Base-by-base conservation (phyloP, 306 rosid genomes). In the Ceratonia siliqua region DNA sequence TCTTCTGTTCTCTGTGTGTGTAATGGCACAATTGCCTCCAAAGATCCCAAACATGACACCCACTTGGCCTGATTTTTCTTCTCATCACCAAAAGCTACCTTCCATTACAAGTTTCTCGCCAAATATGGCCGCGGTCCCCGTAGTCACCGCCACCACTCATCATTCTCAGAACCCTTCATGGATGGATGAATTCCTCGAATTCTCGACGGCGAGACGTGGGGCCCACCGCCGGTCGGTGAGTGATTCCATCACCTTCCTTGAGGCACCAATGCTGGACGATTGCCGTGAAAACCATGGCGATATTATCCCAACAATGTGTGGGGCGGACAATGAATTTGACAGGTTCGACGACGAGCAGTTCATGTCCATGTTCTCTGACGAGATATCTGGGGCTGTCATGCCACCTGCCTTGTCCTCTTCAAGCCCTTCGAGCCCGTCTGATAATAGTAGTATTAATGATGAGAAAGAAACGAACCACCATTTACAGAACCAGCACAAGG, bases 11-110 rank as follows among this genome's bases (percentile, higher is more conserved):
- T 6, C 12, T 3, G 3, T 3, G 18, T 13, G 62, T 35, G 25
- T 10, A 49, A 93, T 94, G 99, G 96, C 96, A 35, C 96, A 94
- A 75, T 87, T 92, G 68, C 99, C 99, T 49, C 99, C 99, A 0
- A 90, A 94, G 72, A 77, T 90, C 83, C 99, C 99, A 36, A 92
- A 83, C 87, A 77, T 84, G 85, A 14, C 86, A 22, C 86, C 83
- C 14, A 78, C 28, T 82, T 90, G 95, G 97, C 77, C 86, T n/a
- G 96, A 88, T 5, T 79, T 82, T 13, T 58, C 87, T 52, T 45
- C 86, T n/a, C 84, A 70, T n/a, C 84, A 70, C 73, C 84, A 79
- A 11, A 88, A 70, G 46, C 58, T 84, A 54, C 85, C 83, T 71
- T 64, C 89, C 15, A 57, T 83, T 8, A 78, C 82, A 55, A 72